phyloP scores from a whole-genome alignment of 148 eudicot species.

The Pharnaceum exiguum region DNA sequence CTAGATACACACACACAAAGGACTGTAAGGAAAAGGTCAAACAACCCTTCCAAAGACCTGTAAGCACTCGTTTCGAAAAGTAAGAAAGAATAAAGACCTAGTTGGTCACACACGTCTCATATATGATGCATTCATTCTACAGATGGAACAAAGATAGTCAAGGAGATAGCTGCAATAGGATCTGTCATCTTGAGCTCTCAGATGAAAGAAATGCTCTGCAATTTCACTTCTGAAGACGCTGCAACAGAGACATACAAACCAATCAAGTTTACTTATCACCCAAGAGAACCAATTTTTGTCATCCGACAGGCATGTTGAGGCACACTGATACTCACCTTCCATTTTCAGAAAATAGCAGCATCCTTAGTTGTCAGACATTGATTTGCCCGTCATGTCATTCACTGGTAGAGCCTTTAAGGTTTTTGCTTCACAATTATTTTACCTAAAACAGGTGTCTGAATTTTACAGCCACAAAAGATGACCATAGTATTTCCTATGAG shows the following conservation, averaged over 20 bases:
- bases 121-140: background rate
- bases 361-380: slow-evolving; percentile 1
- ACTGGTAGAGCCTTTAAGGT: background rate
- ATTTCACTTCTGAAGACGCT: slow-evolving; percentile 33
- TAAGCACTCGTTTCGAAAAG: background rate
- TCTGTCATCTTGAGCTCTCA: slow-evolving; percentile 73
- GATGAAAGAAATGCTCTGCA: slow-evolving; percentile 58
- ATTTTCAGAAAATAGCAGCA: background rate
- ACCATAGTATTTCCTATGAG: slow-evolving; percentile 82
- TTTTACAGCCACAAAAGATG: slow-evolving; percentile 61
- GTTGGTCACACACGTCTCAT: background rate
- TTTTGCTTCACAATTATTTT: background rate
- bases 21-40: no score
- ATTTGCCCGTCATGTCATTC: background rate
- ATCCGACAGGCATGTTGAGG: slow-evolving; percentile 56
- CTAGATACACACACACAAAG: no score
- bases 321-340: background rate
- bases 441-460: slow-evolving; percentile 4
- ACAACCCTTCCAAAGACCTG: no score
- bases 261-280: slow-evolving; percentile 74
- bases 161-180: slow-evolving; percentile 65
- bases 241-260: slow-evolving; percentile 52
- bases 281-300: slow-evolving; percentile 75
- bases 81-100: no score
- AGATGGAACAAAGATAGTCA: slow-evolving; percentile 56